phyloP scores from a whole-genome alignment of 495 filamentous ascomycete species.

The Hyaloscypha hepaticicola region DNA sequence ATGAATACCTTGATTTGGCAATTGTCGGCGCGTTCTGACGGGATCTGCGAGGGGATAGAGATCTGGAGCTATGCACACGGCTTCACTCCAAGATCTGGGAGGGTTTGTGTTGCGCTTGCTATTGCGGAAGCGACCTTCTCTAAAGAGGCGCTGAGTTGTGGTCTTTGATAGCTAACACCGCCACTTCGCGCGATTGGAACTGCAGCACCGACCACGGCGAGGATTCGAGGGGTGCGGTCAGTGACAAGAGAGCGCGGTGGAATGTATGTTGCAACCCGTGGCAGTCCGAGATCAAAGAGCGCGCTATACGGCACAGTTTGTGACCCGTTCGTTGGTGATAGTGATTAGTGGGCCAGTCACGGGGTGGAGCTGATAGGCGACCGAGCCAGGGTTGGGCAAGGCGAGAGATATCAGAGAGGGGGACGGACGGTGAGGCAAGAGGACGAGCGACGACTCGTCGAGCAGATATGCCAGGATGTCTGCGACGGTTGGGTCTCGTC shows the following conservation, averaged over 20 bases:
- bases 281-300: neutral
- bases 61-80: neutral
- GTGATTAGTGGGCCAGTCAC: neutral
- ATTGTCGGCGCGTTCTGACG: neutral
- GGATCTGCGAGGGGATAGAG: neutral
- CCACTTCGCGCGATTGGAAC: neutral
- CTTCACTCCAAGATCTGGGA: neutral
- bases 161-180: neutral
- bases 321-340: neutral
- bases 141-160: neutral
- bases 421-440: neutral
- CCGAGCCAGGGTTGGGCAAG: neutral
- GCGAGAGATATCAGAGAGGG: neutral
- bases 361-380: neutral
- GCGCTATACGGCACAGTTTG: neutral
- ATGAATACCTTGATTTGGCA: conserved; percentile 11
- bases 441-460: too few species aligned
- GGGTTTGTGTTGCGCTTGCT: neutral
- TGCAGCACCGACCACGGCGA: neutral
- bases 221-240: neutral
- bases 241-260: neutral
- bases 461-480: too few species aligned
- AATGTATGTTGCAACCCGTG: neutral
- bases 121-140: neutral
- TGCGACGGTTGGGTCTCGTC: conserved; percentile 5